Conservation (phyloP, 2,329 filamentous ascomycete genomes). For the Fusarium chuoi region DNA sequence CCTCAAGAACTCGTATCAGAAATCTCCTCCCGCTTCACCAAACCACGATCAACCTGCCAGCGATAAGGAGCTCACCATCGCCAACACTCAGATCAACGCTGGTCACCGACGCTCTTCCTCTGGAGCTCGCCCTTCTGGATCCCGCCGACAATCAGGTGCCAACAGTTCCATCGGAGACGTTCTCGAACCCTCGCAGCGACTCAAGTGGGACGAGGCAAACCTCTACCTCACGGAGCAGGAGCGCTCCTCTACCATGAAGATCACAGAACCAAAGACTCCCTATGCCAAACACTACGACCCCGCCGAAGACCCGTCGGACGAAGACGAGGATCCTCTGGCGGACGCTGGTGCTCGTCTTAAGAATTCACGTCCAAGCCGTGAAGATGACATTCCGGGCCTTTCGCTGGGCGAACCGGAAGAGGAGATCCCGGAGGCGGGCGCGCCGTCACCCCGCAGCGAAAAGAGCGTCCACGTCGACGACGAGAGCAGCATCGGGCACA, state of each 20-base stretch:
- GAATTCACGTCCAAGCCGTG: conserved; percentile 54
- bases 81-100: conserved; percentile 95
- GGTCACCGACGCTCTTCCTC: conserved; percentile 86
- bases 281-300: conserved; percentile 95
- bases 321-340: conserved; percentile 64
- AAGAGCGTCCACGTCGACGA: conserved; percentile 87
- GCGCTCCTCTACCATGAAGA: conserved; percentile 97
- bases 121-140: conserved; percentile 68
- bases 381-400: conserved; percentile 88
- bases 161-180: conserved; percentile 55
- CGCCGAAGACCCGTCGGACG: conserved; percentile 83
- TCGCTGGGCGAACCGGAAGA: conserved; percentile 94
- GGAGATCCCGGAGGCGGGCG: conserved; percentile 63
- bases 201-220: conserved; percentile 99
- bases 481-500: conserved; percentile 65
- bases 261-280: conserved; percentile 97
- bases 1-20: conserved; percentile 86
- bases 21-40: conserved; percentile 65
- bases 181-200: conserved; percentile 70
- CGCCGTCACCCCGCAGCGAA: conserved; percentile 50
- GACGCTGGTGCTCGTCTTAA: conserved; percentile 45
- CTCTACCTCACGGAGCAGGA: conserved; percentile 97
- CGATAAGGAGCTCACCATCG: conserved; percentile 89
- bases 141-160: conserved; percentile 75
- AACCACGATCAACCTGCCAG: conserved; percentile 58